phyloP scores from a whole-genome alignment of 768 basidiomycete genomes.

The Russula lepida region DNA sequence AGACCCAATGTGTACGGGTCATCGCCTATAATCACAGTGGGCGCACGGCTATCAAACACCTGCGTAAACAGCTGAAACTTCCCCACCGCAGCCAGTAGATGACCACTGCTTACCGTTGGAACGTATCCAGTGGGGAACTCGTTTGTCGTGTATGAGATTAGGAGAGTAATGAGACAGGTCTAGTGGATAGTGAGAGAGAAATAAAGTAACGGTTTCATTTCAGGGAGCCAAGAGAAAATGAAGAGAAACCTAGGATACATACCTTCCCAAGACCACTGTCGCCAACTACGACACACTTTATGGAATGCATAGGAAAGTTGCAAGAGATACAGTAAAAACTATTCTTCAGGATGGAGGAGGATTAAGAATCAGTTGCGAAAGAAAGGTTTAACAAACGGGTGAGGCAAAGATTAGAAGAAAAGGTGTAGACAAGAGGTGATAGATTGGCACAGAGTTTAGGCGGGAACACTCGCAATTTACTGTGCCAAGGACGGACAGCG shows the following conservation, averaged over 20 bases:
- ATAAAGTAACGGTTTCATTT: neutral
- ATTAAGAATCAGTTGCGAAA: neutral
- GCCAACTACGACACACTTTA: conserved; percentile 95
- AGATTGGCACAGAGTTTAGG: neutral
- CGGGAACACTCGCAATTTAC: conserved; percentile 14
- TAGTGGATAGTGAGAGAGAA: conserved; percentile 26
- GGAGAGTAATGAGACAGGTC: conserved; percentile 93
- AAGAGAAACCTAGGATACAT: conserved; percentile 27
- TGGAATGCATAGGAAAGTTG: conserved; percentile 70
- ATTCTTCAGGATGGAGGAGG: neutral
- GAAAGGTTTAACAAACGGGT: neutral
- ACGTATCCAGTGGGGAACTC: conserved; percentile 99
- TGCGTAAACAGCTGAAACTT: conserved; percentile 28
- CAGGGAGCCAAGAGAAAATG: neutral
- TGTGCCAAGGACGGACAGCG: conserved; percentile 2
- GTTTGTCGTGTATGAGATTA: conserved; percentile 97
- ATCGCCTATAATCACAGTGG: conserved; percentile 99
- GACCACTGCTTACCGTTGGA: conserved; percentile 69
- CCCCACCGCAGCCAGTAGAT: conserved; percentile 11
- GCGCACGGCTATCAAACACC: conserved; percentile 97
- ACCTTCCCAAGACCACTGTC: conserved; percentile 99
- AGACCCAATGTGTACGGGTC: conserved; percentile 97
- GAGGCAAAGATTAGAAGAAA: neutral
- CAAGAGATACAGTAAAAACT: conserved; percentile 8
- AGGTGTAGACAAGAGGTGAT: neutral